Conservation (phyloP, 2,329 filamentous ascomycete species). For the Chaetomiaceae sp. region DNA sequence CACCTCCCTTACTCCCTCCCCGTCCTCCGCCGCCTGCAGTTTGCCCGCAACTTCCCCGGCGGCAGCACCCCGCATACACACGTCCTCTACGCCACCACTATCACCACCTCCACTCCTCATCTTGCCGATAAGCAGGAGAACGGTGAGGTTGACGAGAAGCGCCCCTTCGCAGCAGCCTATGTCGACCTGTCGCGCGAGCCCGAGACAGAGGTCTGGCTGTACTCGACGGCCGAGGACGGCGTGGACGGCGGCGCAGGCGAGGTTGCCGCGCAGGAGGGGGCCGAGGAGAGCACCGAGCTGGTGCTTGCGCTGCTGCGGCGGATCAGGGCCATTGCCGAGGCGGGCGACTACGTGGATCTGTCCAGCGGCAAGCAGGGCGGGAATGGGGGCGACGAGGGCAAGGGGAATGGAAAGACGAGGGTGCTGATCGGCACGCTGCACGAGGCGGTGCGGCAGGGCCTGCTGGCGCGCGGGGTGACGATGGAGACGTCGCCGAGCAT, state of each 20-base stretch:
- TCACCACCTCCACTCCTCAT: neutral
- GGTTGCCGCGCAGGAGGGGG: neutral
- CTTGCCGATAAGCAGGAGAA: neutral
- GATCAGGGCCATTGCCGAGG: constrained; percentile 25
- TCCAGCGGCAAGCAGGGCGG: neutral
- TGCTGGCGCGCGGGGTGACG: constrained; percentile 26
- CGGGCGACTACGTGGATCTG: neutral
- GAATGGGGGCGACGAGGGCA: neutral
- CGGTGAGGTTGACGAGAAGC: neutral
- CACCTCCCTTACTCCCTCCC: constrained; percentile 55
- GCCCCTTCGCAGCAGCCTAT: constrained; percentile 50
- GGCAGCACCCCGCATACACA: constrained; percentile 39
- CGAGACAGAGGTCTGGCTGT: constrained; percentile 62
- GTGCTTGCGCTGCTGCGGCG: constrained; percentile 27
- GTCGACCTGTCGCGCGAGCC: constrained; percentile 54
- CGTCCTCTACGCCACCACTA: constrained; percentile 34
- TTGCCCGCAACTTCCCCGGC: constrained; percentile 36
- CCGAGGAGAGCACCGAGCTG: constrained; percentile 13
- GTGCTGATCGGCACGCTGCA: constrained; percentile 36
- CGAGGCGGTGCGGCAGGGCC: constrained; percentile 28
- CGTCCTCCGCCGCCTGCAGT: constrained; percentile 58
- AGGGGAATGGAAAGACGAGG: neutral
- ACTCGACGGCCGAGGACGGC: constrained; percentile 43
- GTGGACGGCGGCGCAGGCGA: neutral
- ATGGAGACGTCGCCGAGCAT: constrained; percentile 20